Evolutionary conservation across 108 stramenopile species (phyloP).

Genomic region (Skeletonema costatum): DNA sequence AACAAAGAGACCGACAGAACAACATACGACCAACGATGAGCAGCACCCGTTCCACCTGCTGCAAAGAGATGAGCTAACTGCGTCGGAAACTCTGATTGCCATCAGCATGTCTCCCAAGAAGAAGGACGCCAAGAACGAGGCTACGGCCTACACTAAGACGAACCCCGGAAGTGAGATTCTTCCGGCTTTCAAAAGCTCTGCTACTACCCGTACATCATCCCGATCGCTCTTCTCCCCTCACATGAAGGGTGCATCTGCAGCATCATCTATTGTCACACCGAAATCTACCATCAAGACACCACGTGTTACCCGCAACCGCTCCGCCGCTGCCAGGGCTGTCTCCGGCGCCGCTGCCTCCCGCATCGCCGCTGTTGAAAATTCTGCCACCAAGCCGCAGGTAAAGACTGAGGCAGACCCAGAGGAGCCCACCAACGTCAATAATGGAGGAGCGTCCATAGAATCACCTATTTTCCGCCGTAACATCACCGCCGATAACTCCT

Average conservation of each 20-base stretch:
- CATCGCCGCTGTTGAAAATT: not conserved
- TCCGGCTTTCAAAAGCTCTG: not conserved
- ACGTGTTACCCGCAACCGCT: not conserved
- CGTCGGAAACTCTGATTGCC: not conserved
- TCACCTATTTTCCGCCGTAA: not conserved
- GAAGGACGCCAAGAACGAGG: not conserved
- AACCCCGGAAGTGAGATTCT: not conserved
- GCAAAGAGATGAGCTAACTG: not conserved
- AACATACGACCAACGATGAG: not conserved
- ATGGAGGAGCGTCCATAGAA: not conserved
- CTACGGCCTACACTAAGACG: not conserved
- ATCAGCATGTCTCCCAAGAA: not conserved
- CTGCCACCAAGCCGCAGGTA: not conserved
- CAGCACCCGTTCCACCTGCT: not conserved
- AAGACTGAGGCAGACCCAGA: not conserved
- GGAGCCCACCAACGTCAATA: not conserved
- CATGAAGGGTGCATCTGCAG: not conserved
- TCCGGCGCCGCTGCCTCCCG: not conserved
- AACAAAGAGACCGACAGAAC: not conserved
- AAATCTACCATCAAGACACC: not conserved
- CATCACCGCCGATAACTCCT: not conserved
- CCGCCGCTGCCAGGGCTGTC: not conserved
- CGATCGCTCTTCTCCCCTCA: not conserved
- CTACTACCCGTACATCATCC: not conserved
- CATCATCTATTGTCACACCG: not conserved